Percentiles rank a stretch among this genome's conserved stretches.
Evolutionary conservation across 2,329 filamentous ascomycete species (phyloP).

Genomic region (Geosmithia morbida): DNA sequence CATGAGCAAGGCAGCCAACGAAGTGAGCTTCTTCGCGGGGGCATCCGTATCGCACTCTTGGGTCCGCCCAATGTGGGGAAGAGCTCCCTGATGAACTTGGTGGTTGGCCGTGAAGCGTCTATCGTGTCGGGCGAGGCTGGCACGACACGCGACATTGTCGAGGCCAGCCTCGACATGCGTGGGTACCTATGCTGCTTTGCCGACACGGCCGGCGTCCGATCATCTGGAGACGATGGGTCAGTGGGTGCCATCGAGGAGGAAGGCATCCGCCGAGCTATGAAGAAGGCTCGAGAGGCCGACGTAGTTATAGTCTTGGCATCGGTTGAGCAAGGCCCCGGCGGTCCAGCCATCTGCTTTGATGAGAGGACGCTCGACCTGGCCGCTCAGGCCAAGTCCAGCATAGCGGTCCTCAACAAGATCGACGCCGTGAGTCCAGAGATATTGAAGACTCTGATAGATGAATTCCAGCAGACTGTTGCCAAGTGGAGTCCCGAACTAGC

Average conservation of each 20-base stretch:
- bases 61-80: conserved; percentile 93
- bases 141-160: conserved; percentile 86
- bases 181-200: conserved; percentile 90
- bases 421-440: conserved; percentile 27
- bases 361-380: conserved; percentile 40
- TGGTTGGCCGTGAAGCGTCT: conserved; percentile 84
- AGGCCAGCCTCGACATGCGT: conserved; percentile 76
- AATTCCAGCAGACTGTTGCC: conserved; percentile 18
- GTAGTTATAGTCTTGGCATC: conserved; percentile 71
- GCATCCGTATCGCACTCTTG: conserved; percentile 74
- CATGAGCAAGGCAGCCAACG: conserved; percentile 68
- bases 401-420: conserved; percentile 50
- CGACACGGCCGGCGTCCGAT: conserved; percentile 81
- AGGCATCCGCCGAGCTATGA: conserved; percentile 75
- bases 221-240: conserved; percentile 10
- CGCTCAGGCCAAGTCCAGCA: conserved; percentile 26
- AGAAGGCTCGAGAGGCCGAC: conserved; percentile 70
- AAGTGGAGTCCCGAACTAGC: conserved; percentile 9
- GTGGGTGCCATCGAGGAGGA: conserved; percentile 75
- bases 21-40: conserved; percentile 70
- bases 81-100: conserved; percentile 78
- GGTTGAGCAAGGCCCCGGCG: conserved; percentile 37
- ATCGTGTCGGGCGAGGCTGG: conserved; percentile 91
- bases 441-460: conserved; percentile 21
- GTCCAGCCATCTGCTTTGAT: conserved; percentile 34